Percentiles rank a stretch among this genome's conserved stretches.
These are phyloP conservation scores for Zasmidium citrigriseum DNA, from an alignment of 2,329 filamentous ascomycete species.

Conservation along the genomic window DNA sequence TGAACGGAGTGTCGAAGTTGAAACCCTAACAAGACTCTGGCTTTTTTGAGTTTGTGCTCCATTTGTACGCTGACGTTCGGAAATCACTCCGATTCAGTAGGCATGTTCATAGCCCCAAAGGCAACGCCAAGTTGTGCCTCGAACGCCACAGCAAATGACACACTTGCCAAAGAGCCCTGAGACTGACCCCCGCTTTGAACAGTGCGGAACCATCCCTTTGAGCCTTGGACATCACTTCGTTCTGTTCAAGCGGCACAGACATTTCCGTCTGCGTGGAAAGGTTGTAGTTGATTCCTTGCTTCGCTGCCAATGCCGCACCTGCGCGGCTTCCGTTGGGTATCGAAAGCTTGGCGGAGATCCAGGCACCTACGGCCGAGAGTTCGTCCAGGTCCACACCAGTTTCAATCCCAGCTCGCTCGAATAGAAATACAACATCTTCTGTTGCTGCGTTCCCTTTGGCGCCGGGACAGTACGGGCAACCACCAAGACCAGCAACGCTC, in stretches of 20 bases:
- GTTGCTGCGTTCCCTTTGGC: constrained; percentile 31
- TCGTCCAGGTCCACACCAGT: constrained; percentile 27
- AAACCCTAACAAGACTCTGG: no score
- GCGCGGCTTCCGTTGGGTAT: constrained; percentile 27
- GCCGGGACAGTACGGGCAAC: constrained; percentile 31
- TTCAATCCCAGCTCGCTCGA: constrained; percentile 23
- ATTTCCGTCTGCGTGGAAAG: not conserved
- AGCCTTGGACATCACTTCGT: not conserved
- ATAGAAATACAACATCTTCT: constrained; percentile 30
- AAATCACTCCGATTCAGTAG: not conserved
- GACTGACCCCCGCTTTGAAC: not conserved
- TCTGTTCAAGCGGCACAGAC: no score
- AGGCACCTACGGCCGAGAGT: constrained; percentile 21
- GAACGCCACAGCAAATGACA: not conserved
- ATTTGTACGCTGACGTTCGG: no score
- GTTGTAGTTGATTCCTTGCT: not conserved
- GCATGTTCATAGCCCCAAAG: not conserved
- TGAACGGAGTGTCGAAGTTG: no score
- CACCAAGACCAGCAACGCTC: constrained; percentile 30
- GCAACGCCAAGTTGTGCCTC: not conserved
- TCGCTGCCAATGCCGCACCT: constrained; percentile 18
- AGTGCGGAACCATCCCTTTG: not conserved
- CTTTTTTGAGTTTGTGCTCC: no score
- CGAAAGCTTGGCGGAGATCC: constrained; percentile 26
- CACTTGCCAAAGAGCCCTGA: not conserved